Percentiles rank a stretch among this genome's conserved stretches.
Conservation (phyloP, 805 yeast genomes). For the Candida pini region DNA sequence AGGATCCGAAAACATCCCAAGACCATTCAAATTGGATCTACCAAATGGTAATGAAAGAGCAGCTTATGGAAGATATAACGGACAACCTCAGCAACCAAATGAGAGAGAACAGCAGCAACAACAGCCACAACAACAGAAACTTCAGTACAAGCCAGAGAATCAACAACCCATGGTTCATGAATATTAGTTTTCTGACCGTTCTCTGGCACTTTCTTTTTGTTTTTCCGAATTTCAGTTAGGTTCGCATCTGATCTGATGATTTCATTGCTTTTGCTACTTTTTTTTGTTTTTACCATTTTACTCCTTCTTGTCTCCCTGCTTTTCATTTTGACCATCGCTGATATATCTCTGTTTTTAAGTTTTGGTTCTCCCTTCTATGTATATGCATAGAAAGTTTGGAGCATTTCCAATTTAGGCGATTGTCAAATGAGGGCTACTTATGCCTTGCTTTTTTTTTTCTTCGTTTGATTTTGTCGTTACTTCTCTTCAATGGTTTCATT, state of each 20-base stretch:
- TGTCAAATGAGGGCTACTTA: too few relatives aligned
- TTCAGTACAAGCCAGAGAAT: conserved; percentile 3
- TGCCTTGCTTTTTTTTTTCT: too few relatives aligned
- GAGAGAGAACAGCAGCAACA: conserved; percentile 19
- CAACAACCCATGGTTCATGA: conserved; percentile 6
- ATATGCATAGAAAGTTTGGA: too few relatives aligned
- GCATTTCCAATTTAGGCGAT: too few relatives aligned
- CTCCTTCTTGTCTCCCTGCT: background rate
- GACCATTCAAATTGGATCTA: conserved; percentile 75
- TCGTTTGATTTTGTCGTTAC: conserved; percentile 2
- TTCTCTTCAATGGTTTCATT: background rate
- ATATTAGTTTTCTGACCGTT: background rate
- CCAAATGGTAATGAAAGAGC: conserved; percentile 27
- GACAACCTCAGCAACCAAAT: conserved; percentile 27
- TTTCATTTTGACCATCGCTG: background rate
- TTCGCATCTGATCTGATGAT: background rate
- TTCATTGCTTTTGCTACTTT: background rate
- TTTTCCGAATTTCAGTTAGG: background rate
- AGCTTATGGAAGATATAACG: conserved; percentile 19
- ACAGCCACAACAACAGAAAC: conserved; percentile 6
- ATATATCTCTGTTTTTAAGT: background rate
- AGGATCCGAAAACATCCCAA: conserved; percentile 69
- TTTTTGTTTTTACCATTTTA: background rate
- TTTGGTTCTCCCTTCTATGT: background rate
- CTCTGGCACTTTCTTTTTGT: background rate